A percentile compares a stretch with the other conserved stretches of the same genome.
Evolutionary conservation across 768 basidiomycete species (phyloP).

Genomic region (Collybia sp.): DNA sequence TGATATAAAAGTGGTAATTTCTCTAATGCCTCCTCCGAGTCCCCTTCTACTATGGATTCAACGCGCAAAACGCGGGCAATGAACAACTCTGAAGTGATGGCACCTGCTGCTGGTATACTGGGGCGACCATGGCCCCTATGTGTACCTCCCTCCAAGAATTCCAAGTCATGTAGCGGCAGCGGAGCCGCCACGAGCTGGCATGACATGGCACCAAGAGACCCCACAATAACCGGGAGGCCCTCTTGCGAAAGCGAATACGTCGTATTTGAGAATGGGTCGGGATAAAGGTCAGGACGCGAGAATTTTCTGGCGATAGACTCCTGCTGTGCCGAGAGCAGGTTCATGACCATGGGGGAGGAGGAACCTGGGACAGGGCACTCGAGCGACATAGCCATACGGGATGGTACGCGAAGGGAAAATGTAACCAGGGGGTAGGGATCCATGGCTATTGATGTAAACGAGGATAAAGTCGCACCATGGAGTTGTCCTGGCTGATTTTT

Average conservation of each 20-base stretch:
- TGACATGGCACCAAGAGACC: constrained; percentile 45
- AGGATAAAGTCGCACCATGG: constrained; percentile 93
- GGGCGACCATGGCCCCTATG: not conserved
- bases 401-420: constrained; percentile 87
- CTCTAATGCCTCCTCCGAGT: not conserved
- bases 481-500: constrained; percentile 24
- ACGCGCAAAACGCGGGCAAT: not conserved
- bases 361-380: constrained; percentile 15
- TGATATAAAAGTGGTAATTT: not conserved
- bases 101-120: not conserved
- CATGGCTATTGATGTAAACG: constrained; percentile 89
- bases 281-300: constrained; percentile 66
- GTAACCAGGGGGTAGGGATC: constrained; percentile 84
- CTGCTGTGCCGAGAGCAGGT: constrained; percentile 72
- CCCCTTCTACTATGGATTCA: not conserved
- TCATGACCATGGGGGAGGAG: constrained; percentile 64
- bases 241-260: constrained; percentile 24
- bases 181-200: constrained; percentile 35
- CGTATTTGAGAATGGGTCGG: constrained; percentile 44
- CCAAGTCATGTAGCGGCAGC: constrained; percentile 33
- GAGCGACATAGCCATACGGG: constrained; percentile 73
- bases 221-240: constrained; percentile 39
- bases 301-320: constrained; percentile 60
- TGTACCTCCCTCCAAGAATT: not conserved
- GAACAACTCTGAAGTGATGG: constrained; percentile 15